Evolutionary conservation across 2,329 filamentous ascomycete species (phyloP), one percentile per base, ranked within the genome.

Genomic region (Calonectria ilicicola): DNA sequence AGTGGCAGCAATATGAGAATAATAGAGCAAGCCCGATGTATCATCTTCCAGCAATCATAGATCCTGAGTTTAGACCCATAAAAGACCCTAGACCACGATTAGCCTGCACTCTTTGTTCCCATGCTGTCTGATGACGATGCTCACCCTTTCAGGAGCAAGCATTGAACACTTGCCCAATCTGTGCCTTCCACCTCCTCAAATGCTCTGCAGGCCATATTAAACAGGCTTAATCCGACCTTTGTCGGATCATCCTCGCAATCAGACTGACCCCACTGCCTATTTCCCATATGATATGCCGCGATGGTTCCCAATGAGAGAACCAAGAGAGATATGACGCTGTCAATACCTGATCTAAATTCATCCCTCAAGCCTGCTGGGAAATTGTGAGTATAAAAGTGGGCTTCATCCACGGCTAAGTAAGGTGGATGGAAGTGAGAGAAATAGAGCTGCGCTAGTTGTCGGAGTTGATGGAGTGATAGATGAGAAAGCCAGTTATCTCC

Each of bases 121-220:
- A 14, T 3, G 5, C 17, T 27, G 35, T 15, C 15, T 12, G 29
- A 19, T 2, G 14, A 69, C 2, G 17, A 26, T 14, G 26, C 70
- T 65, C 27, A 76, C 70, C 74, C 74, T 73, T 74, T 75, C 0
- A 76, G 29, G 0, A 76, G 63, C 3, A 76, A 46, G 26, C 73
- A 76, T 38, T 74, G 70, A 8, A 75, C 51, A 14, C 68, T 76
- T 1, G 53, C 63, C 73, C 73, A 76, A 9, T 75, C 49, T 5
- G 65, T 65, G 1, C 35, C 58, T 8, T 75, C 73, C 0, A 65
- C 10, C 5, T 70, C 49, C 3, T 70, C 60, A 19, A 76, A 76
- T 68, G 71, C 65, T 0, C 29, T 49, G 4, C 44, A 70, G 6
- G 74, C 73, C 4, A 76, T 8, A 21, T 72, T 75, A 19, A 76